phyloP scores from a whole-genome alignment of 1,139 yeast species.

The Fermentozyma sake region DNA sequence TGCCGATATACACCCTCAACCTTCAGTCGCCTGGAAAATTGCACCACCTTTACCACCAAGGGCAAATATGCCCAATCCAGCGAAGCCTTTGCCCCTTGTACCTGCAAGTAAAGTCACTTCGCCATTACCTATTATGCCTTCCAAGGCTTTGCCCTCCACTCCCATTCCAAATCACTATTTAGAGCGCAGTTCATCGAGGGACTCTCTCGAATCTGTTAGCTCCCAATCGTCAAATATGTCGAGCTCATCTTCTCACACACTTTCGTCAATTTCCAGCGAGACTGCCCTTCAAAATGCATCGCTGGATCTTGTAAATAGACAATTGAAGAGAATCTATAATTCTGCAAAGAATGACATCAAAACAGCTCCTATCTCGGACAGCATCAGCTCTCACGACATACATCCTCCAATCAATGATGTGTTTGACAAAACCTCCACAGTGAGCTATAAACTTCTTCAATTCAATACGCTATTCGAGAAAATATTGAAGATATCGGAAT shows the following conservation, averaged over 20 bases:
- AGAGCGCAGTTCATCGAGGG: slow-evolving; percentile 6
- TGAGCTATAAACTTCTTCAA: slow-evolving; percentile 24
- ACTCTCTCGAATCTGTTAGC: slow-evolving; percentile 17
- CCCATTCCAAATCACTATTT: too few species aligned
- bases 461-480: slow-evolving; percentile 22
- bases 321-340: slow-evolving; percentile 30
- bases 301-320: slow-evolving; percentile 17
- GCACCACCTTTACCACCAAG: slow-evolving; percentile 29
- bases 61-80: slow-evolving; percentile 14
- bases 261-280: slow-evolving; percentile 20
- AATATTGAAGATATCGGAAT: slow-evolving; percentile 4
- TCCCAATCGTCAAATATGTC: slow-evolving; percentile 13
- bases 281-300: slow-evolving; percentile 15
- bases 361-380: slow-evolving; percentile 24
- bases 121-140: not conserved
- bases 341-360: slow-evolving; percentile 31
- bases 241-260: slow-evolving; percentile 16
- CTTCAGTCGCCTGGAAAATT: slow-evolving; percentile 10
- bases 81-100: slow-evolving; percentile 8
- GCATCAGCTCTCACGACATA: too few species aligned
- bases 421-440: slow-evolving; percentile 11
- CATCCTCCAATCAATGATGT: too few species aligned
- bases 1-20: slow-evolving; percentile 13
- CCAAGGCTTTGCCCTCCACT: too few species aligned
- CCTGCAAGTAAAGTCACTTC: not conserved